These are phyloP conservation scores for Fonsecaea multimorphosa DNA, from an alignment of 2,329 filamentous ascomycete species.

Conservation along the genomic window DNA sequence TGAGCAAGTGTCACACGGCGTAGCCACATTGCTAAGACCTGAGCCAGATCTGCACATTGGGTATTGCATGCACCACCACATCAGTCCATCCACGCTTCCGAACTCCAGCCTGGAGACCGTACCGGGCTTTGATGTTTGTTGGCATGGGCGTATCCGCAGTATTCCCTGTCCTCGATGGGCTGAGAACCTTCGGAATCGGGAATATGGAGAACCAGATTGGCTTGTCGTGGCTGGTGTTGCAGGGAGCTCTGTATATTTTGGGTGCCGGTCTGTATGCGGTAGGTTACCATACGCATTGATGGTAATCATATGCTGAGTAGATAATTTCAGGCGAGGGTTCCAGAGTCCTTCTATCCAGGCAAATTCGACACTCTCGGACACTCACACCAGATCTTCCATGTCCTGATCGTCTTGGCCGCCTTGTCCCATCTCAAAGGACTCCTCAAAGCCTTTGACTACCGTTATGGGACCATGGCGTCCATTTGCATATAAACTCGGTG, in stretches of 20 bases:
- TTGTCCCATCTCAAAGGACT: constrained; percentile 81
- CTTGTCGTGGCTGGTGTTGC: constrained; percentile 76
- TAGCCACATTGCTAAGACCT: constrained; percentile 13
- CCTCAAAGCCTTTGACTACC: constrained; percentile 82
- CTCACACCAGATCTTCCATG: constrained; percentile 95
- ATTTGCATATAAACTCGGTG: constrained; percentile 20
- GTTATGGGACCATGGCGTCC: constrained; percentile 61
- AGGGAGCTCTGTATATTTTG: constrained; percentile 82
- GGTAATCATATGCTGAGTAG: constrained; percentile 26
- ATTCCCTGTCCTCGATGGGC: constrained; percentile 79
- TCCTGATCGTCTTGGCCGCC: constrained; percentile 83
- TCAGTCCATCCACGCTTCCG: constrained; percentile 84
- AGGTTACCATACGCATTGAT: constrained; percentile 45
- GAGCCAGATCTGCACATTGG: constrained; percentile 76
- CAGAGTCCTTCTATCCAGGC: constrained; percentile 79
- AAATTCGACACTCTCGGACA: constrained; percentile 88
- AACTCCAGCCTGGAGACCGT: constrained; percentile 80
- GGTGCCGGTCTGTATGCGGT: constrained; percentile 87
- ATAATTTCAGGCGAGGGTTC: constrained; percentile 69
- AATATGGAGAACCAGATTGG: constrained; percentile 76
- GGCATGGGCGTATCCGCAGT: constrained; percentile 83
- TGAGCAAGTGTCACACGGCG: constrained; percentile 50
- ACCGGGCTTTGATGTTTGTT: constrained; percentile 88
- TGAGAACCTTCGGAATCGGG: constrained; percentile 69
- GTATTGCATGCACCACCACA: constrained; percentile 74